Evolutionary conservation across 192 early-diverging fungal genomes (phyloP), one percentile per base, ranked within the genome.

Genomic region (Backusella luteola): DNA sequence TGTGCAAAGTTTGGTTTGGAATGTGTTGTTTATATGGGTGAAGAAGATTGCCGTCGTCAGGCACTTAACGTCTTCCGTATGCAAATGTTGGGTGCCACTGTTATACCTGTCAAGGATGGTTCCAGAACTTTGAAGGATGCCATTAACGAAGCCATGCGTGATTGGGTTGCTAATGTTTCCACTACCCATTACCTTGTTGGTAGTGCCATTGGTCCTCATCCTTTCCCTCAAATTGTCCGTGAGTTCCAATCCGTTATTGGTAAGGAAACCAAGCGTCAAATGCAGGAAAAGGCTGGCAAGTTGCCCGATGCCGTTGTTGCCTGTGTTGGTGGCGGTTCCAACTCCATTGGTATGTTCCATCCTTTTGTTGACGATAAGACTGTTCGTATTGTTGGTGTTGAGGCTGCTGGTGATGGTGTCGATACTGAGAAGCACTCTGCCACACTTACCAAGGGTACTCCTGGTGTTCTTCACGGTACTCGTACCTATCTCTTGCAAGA

Each of bases 191-290:
- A 99, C 82, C 82, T 99, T 69, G 94, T 99, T 66, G 97, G 98
- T 68, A 98, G 96, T 4, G 96, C 97, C 19, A 97, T 98, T 73
- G 98, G 98, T 56, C 94, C 95, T 52, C 96, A 98, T 82, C 98
- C 97, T 8, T 99, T 99, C 92, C 98, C 96, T 17, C 92, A 89
- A 34, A 93, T 99, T 82, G 98, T 98, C 66, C 90, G 96, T 72
- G 96, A 99, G 73, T 99, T 99, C 89, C 98, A 99, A 86, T 93
- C 92, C n/a, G 92, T 97, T 12, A 98, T 99, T 75, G 98, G 98
- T 56, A 87, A 87, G 34, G 98, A 99, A 85, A 89, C 96, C 19
- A 90, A 91, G 69, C 88, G 85, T 41, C 94, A 99, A 82, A 90
- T 99, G 90, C 76, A 89, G 36, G 88, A 92, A 77, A 88, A 94